Percentiles rank a stretch among this genome's conserved stretches.
These are phyloP conservation scores for Fagopyrum tataricum DNA, from an alignment of 148 eudicot genomes.

Conservation along the genomic window DNA sequence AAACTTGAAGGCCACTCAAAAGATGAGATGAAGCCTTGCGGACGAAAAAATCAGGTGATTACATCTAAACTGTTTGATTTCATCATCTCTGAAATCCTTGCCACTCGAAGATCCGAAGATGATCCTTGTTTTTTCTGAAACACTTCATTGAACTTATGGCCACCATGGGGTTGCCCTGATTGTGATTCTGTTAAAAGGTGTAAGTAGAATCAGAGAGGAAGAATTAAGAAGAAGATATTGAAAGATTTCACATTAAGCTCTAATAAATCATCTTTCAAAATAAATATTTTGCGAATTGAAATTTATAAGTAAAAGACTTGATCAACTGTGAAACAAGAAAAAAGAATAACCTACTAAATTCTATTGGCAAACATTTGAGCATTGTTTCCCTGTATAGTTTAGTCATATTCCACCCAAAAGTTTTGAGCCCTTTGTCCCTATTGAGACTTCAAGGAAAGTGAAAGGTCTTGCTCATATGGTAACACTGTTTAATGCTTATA, in stretches of 20 bases:
- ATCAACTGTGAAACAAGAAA: background rate
- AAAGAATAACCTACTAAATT: background rate
- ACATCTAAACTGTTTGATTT: slow-evolving; percentile 87
- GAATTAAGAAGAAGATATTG: background rate
- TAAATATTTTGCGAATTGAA: background rate
- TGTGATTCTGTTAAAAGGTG: slow-evolving; percentile 36
- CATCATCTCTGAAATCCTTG: slow-evolving; percentile 80
- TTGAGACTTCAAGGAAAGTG: too few relatives aligned
- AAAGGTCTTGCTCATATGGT: too few relatives aligned
- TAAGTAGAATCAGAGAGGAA: background rate
- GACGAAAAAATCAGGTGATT: slow-evolving; percentile 19
- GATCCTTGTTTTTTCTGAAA: slow-evolving; percentile 73
- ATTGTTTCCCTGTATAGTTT: background rate
- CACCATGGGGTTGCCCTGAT: slow-evolving; percentile 46
- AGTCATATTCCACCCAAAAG: too few relatives aligned
- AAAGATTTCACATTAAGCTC: background rate
- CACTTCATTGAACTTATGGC: slow-evolving; percentile 68
- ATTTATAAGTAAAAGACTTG: background rate
- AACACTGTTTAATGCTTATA: too few relatives aligned
- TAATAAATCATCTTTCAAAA: background rate
- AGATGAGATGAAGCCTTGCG: background rate
- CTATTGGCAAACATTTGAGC: background rate
- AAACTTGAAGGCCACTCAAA: background rate
- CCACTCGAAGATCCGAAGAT: slow-evolving; percentile 63
- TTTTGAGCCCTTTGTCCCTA: too few relatives aligned